Evolutionary conservation across 495 filamentous ascomycete genomes (phyloP), one percentile per base, ranked within the genome.

Genomic region (Pseudomonodictys pantanalensis): DNA sequence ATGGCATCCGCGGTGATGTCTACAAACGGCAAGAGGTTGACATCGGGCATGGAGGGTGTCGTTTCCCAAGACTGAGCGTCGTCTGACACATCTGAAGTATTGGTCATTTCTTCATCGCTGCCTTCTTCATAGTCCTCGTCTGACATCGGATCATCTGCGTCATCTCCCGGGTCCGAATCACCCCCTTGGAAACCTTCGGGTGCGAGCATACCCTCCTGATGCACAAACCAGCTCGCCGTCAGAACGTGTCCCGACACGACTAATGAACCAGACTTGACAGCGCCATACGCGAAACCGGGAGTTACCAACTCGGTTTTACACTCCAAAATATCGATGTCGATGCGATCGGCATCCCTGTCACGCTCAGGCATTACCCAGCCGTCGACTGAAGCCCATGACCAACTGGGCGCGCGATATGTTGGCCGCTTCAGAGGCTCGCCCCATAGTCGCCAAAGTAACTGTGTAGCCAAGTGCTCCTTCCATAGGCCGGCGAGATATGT

Each of bases 401-500:
- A 52, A 4, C 44, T 23, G 1, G 56, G 42, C 12, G 56, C 47
- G 25, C 54, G 54, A 7, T 58, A 18, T 18, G 29, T 32, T 3
- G 29, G 15, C n/a, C n/a, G n/a, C n/a, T n/a, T n/a, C n/a, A n/a
- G n/a, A n/a, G n/a, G n/a, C n/a, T 49, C 42, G 10, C 28, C 43
- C 45, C 45, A 49, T 26, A 45, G 18, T n/a, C 56, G 50, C 56
- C 56, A 60, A 4, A 60, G 56, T n/a, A 60, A 28, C 22, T 60
- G 44, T 12, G 35, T n/a, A 4, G 56, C 11, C 10, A 60, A 26
- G 23, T 51, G 64, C 70, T 59, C 54, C 12, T 62, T 54, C 71
- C 69, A 73, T 11, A 73, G 32, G 8, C 70, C 69, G 6, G 65
- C 69, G 10, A 72, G 22, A 53, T 73, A 72, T 15, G 56, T 20